Base-by-base conservation (phyloP, 2,329 filamentous ascomycete genomes). In the Phyllosticta citribraziliensis region DNA sequence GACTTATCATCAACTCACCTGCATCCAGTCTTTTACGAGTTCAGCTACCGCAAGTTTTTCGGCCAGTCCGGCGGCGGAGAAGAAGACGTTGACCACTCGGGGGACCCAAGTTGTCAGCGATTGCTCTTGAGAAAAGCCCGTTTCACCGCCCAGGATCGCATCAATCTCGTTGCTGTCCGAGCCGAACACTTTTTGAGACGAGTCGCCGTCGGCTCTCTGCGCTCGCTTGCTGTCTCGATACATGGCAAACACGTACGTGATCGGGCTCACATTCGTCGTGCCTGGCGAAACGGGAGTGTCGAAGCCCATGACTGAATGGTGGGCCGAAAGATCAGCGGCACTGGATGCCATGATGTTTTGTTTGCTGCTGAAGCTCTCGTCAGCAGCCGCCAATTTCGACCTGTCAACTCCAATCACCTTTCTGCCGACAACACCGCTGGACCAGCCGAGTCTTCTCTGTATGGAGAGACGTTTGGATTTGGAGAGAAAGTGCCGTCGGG, bases 211-310 rank as follows among this genome's bases (percentile, higher is more conserved):
- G 14, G 60, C 60, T 51, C 52, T 35, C 11, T 19, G 51, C 19
- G 53, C 51, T 22, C 60, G 56, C 35, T 62, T 62, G 3, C 50
- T 30, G 55, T 62, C 60, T 19, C 60, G 60, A 35, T 57, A 62
- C 22, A 56, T 52, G 30, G 60, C 24, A 19, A 47, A 54, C 24
- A 56, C 55, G 19, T 62, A 62, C 12, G 55, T 62, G 22, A 62
- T 52, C 12, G 60, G 60, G 22, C 51, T 61, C 10, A 61, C 52
- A 12, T 22, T 61, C 11, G 55, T 27, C 20, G 59, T 52, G 24
- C 54, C 55, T 27, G 52, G 55, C 12, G 59, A n/a, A 17, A 61
- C 12, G 19, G 30, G 47, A 1, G 47, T 5, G 5, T 61, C 50
- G 20, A 61, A 56, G 50, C 47, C 35, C 12, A 61, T 57, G 47